A percentile compares a stretch with the other conserved stretches of the same genome.
Evolutionary conservation across 1,284 basidiomycete genomes (phyloP).

Genomic region (Papiliotrema laurentii): DNA sequence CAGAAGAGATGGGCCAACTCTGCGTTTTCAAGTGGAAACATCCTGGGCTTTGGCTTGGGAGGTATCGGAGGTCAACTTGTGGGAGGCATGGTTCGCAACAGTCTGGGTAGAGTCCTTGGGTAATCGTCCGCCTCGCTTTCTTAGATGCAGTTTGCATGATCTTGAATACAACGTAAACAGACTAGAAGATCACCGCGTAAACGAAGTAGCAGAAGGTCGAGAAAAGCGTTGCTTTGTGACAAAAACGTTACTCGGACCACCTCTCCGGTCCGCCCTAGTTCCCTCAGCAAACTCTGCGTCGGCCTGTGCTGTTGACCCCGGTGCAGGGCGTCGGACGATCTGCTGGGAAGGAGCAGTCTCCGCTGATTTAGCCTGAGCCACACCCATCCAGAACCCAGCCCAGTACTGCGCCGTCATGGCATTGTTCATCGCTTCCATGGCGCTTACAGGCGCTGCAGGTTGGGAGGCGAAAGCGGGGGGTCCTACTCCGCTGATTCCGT

Average conservation of each 20-base stretch:
- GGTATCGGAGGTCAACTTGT: constrained; percentile 74
- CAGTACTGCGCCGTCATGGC: constrained; percentile 45
- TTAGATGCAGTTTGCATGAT: no score
- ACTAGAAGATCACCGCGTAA: no score
- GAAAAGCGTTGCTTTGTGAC: constrained; percentile 7
- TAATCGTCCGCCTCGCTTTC: constrained; percentile 4
- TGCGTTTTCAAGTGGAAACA: constrained; percentile 59
- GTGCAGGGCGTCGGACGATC: background rate
- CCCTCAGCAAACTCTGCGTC: background rate
- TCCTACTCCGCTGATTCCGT: background rate
- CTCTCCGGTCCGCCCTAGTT: background rate
- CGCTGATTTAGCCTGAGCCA: constrained; percentile 21
- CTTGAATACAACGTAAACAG: no score
- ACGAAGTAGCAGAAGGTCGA: no score
- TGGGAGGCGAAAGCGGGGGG: constrained; percentile 12
- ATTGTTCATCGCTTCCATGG: constrained; percentile 34
- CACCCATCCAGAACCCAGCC: constrained; percentile 47
- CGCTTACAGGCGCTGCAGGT: constrained; percentile 4
- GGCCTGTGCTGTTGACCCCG: background rate
- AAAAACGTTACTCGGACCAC: constrained; percentile 4
- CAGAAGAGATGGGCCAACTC: constrained; percentile 75
- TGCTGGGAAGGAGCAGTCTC: background rate
- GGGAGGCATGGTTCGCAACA: constrained; percentile 70
- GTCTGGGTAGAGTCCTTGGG: constrained; percentile 62
- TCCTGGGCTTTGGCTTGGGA: constrained; percentile 56